Percentiles rank a stretch among this genome's conserved stretches.
phyloP scores from a whole-genome alignment of 2,329 filamentous ascomycete genomes.

The Bipolaris zeicola region DNA sequence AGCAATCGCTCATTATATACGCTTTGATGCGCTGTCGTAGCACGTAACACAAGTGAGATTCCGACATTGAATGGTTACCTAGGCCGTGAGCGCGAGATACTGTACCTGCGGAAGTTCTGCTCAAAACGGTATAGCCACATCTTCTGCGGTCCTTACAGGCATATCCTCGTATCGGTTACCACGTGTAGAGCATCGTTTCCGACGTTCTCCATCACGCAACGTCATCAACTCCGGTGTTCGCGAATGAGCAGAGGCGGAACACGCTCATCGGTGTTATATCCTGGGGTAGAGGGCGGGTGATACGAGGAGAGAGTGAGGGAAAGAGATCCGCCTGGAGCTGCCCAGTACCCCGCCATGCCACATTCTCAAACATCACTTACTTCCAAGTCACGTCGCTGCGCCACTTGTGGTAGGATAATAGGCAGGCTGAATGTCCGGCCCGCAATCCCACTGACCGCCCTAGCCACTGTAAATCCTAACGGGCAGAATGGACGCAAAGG shows the following conservation, averaged over 20 bases:
- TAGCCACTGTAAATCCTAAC: slow-evolving; percentile 24
- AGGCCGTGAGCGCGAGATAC: slow-evolving; percentile 17
- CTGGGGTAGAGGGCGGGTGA: not conserved
- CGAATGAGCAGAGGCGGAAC: slow-evolving; percentile 22
- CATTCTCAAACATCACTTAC: slow-evolving; percentile 12
- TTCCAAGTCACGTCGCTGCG: slow-evolving; percentile 12
- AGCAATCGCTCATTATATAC: slow-evolving; percentile 29
- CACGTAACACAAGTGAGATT: slow-evolving; percentile 7
- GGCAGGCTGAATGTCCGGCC: slow-evolving; percentile 46
- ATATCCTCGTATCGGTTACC: slow-evolving; percentile 9
- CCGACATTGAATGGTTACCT: slow-evolving; percentile 27
- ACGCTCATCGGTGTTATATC: slow-evolving; percentile 12
- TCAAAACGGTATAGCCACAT: slow-evolving; percentile 20
- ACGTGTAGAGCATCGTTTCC: slow-evolving; percentile 25
- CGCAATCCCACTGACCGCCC: slow-evolving; percentile 46
- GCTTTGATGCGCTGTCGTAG: slow-evolving; percentile 7
- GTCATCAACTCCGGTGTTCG: slow-evolving; percentile 18
- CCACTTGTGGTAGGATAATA: slow-evolving; percentile 28
- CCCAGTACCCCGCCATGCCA: slow-evolving; percentile 24
- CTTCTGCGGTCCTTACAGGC: slow-evolving; percentile 7
- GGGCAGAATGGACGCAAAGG: slow-evolving; percentile 40
- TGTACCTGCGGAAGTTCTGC: slow-evolving; percentile 28
- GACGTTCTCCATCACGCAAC: slow-evolving; percentile 19
- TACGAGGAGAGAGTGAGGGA: not conserved
- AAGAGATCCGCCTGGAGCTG: slow-evolving; percentile 19